These are phyloP conservation scores for Aspergillus japonicus DNA, from an alignment of 2,329 filamentous ascomycete genomes.

Conservation along the genomic window DNA sequence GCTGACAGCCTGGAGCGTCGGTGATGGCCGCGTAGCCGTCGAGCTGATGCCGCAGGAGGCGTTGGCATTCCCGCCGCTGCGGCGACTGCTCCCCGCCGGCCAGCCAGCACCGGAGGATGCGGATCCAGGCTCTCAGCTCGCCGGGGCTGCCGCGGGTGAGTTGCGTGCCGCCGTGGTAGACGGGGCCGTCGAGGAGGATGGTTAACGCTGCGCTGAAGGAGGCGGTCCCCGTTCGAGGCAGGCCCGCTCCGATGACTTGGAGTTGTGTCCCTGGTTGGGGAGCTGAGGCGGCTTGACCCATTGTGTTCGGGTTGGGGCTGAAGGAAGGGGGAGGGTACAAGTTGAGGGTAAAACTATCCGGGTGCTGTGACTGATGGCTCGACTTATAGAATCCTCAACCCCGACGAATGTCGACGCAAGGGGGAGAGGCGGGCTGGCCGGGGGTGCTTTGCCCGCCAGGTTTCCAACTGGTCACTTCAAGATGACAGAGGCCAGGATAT, in stretches of 20 bases:
- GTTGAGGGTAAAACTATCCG: too few species aligned
- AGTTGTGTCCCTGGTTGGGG: slow-evolving; percentile 13
- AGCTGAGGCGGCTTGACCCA: slow-evolving; percentile 5
- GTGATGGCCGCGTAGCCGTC: slow-evolving; percentile 50
- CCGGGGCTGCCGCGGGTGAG: slow-evolving; percentile 20
- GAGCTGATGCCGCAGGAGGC: slow-evolving; percentile 3
- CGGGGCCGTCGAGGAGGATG: slow-evolving; percentile 50
- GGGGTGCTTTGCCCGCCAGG: too few species aligned
- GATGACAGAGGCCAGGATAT: too few species aligned
- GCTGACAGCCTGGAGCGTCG: slow-evolving; percentile 45
- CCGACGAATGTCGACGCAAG: too few species aligned
- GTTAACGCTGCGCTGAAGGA: slow-evolving; percentile 51
- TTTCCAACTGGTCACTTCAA: too few species aligned
- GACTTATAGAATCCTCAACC: too few species aligned
- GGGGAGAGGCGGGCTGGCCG: too few species aligned
- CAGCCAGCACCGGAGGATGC: slow-evolving; percentile 10
- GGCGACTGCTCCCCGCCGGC: not conserved
- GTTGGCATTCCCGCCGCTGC: too few species aligned
- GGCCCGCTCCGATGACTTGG: slow-evolving; percentile 29
- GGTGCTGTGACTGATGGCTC: too few species aligned
- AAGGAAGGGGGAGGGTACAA: too few species aligned
- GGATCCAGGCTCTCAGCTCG: slow-evolving; percentile 26
- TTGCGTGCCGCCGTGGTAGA: slow-evolving; percentile 52
- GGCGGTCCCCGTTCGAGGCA: slow-evolving; percentile 50
- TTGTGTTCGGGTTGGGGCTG: not conserved